These are phyloP conservation scores for Pleurotus ostreatus DNA, from an alignment of 768 basidiomycete species.

Conservation along the genomic window DNA sequence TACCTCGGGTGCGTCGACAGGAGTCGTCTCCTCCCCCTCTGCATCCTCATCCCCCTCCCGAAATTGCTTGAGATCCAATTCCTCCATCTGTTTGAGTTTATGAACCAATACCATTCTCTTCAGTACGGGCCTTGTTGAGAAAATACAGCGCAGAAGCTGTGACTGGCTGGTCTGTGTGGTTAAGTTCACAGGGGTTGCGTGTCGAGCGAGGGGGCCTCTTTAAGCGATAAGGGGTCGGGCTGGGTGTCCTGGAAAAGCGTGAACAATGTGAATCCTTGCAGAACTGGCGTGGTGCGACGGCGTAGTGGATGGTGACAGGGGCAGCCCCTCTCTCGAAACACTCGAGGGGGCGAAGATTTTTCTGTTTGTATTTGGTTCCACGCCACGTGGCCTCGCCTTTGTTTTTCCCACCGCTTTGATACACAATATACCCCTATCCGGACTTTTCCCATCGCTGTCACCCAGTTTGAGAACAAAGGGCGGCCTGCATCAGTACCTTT, in stretches of 20 bases:
- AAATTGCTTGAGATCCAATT: conserved; percentile 11
- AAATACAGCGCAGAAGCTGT: background rate
- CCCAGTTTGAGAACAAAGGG: background rate
- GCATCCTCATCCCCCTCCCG: conserved; percentile 4
- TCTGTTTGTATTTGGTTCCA: conserved; percentile 6
- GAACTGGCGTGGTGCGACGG: background rate
- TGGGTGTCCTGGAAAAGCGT: background rate
- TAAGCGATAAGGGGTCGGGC: background rate
- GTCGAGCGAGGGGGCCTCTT: background rate
- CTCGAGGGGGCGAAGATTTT: conserved; percentile 4
- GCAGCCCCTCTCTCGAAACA: conserved; percentile 1
- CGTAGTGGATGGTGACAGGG: conserved; percentile 6
- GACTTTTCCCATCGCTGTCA: background rate
- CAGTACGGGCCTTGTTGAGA: background rate
- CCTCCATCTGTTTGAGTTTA: conserved; percentile 17
- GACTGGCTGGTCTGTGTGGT: background rate
- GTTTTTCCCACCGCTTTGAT: conserved; percentile 3
- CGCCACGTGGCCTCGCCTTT: conserved; percentile 1
- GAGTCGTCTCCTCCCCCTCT: conserved; percentile 10
- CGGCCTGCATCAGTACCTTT: background rate
- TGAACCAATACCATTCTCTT: conserved; percentile 18
- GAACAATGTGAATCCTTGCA: background rate
- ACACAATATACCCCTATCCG: conserved; percentile 5
- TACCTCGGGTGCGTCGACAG: conserved; percentile 8
- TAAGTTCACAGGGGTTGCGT: conserved; percentile 1